Evolutionary conservation across 2,329 filamentous ascomycete genomes (phyloP).

Genomic region (Colletotrichum tropicicola): DNA sequence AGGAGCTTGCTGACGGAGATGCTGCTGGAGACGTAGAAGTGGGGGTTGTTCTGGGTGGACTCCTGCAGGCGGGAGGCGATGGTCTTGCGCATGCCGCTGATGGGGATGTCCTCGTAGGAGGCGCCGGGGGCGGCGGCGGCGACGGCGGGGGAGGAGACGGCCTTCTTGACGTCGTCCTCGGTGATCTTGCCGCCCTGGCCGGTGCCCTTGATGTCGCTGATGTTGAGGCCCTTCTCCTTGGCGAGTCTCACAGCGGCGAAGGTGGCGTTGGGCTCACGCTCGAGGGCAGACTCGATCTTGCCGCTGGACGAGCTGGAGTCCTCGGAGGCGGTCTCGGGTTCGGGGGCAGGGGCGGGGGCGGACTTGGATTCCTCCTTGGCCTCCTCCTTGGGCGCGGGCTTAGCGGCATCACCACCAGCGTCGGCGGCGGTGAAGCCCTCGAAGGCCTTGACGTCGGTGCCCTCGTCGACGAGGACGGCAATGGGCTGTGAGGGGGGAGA

Average conservation of each 20-base stretch:
- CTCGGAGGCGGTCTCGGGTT: conserved; percentile 54
- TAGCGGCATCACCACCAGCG: conserved; percentile 81
- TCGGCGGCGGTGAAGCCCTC: conserved; percentile 88
- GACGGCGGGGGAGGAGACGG: conserved; percentile 64
- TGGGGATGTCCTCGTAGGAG: conserved; percentile 83
- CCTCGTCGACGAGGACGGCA: conserved; percentile 93
- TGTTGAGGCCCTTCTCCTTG: conserved; percentile 81
- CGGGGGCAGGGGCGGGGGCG: conserved; percentile 62
- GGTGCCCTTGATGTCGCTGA: conserved; percentile 85
- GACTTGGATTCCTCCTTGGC: conserved; percentile 71
- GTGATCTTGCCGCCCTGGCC: conserved; percentile 89
- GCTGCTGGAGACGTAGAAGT: conserved; percentile 94
- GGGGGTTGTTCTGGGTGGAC: conserved; percentile 92
- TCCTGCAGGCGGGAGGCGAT: conserved; percentile 88
- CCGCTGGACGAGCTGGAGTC: conserved; percentile 74
- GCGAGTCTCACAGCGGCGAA: conserved; percentile 83
- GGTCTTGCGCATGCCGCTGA: conserved; percentile 96
- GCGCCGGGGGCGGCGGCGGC: conserved; percentile 65
- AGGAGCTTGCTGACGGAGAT: conserved; percentile 95
- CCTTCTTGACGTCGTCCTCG: conserved; percentile 93
- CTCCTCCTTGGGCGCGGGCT: conserved; percentile 73
- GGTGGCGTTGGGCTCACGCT: conserved; percentile 80
- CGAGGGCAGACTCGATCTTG: conserved; percentile 82
- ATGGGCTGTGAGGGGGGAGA: conserved; percentile 75
- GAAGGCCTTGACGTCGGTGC: conserved; percentile 86